A percentile compares a stretch with the other conserved stretches of the same genome.
phyloP scores from a whole-genome alignment of 345 rosid species.

The Brassica juncea region DNA sequence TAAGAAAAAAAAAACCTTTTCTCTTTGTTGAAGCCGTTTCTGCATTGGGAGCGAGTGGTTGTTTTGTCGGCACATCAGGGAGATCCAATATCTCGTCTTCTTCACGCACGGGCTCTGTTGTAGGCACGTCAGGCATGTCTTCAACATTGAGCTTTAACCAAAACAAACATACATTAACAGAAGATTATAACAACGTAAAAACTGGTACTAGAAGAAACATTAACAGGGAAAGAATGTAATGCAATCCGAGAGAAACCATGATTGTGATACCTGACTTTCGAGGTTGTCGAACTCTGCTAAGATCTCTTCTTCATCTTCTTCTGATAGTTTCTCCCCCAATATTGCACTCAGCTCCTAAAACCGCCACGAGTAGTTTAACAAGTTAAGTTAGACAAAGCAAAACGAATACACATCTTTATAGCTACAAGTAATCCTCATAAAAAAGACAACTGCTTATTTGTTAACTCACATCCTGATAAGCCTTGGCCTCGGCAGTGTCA shows the following conservation, averaged over 20 bases:
- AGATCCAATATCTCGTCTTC: constrained; percentile 60
- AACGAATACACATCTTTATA: neutral
- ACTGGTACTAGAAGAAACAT: neutral
- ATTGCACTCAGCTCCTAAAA: constrained; percentile 85
- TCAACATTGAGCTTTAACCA: constrained; percentile 55
- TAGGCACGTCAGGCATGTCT: constrained; percentile 80
- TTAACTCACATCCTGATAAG: constrained; percentile 88
- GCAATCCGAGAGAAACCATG: neutral
- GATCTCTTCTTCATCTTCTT: constrained; percentile 94
- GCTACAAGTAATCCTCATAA: neutral
- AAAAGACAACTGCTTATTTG: neutral
- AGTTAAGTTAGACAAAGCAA: constrained; percentile 23
- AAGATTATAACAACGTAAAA: neutral
- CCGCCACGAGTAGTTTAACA: neutral
- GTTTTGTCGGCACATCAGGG: constrained; percentile 78
- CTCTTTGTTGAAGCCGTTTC: constrained; percentile 47
- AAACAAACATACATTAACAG: constrained; percentile 9
- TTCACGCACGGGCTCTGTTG: constrained; percentile 42
- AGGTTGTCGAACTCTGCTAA: constrained; percentile 89
- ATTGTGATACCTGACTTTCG: constrained; percentile 63
- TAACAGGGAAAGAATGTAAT: neutral
- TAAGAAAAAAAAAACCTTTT: constrained; percentile 52
- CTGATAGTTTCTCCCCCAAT: constrained; percentile 86
- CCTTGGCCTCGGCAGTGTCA: constrained; percentile 89
- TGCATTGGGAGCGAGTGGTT: constrained; percentile 48